Evolutionary conservation across 2,329 filamentous ascomycete genomes (phyloP).

Genomic region (Neurospora sp.): DNA sequence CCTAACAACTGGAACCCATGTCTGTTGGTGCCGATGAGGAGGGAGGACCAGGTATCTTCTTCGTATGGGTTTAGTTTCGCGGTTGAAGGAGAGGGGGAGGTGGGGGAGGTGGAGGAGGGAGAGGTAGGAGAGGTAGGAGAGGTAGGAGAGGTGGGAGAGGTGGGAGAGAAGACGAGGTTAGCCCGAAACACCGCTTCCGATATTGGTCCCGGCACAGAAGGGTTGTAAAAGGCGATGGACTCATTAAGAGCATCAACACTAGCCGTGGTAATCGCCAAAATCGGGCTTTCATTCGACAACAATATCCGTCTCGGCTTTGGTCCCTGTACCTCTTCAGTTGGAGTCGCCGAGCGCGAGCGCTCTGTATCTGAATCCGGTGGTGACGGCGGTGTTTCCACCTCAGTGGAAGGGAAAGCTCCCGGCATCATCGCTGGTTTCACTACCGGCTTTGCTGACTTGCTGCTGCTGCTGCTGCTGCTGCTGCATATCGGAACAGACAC

Average conservation of each 20-base stretch:
- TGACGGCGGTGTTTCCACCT: conserved; percentile 31
- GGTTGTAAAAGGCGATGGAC: conserved; percentile 40
- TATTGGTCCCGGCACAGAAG: conserved; percentile 25
- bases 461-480: too few relatives aligned
- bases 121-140: not conserved
- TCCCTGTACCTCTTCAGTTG: conserved; percentile 16
- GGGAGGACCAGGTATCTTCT: conserved; percentile 66
- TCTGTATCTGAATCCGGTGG: conserved; percentile 49
- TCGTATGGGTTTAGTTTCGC: conserved; percentile 44
- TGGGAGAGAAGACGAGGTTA: conserved; percentile 61
- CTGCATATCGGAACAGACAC: too few relatives aligned
- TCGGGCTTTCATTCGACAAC: conserved; percentile 88
- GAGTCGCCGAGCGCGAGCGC: conserved; percentile 11
- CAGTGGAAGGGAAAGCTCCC: conserved; percentile 44
- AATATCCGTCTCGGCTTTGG: conserved; percentile 45
- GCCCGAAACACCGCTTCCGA: conserved; percentile 72
- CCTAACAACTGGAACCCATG: conserved; percentile 64
- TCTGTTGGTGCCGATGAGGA: conserved; percentile 48
- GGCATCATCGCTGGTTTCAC: conserved; percentile 31
- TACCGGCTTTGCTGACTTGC: too few relatives aligned
- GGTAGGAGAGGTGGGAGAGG: not conserved
- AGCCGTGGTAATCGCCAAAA: conserved; percentile 70
- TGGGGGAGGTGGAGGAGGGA: conserved; percentile 14
- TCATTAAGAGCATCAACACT: conserved; percentile 72
- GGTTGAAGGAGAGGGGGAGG: not conserved